These are phyloP conservation scores for Annulohypoxylon maeteangense DNA, from an alignment of 495 filamentous ascomycete genomes.

Conservation along the genomic window DNA sequence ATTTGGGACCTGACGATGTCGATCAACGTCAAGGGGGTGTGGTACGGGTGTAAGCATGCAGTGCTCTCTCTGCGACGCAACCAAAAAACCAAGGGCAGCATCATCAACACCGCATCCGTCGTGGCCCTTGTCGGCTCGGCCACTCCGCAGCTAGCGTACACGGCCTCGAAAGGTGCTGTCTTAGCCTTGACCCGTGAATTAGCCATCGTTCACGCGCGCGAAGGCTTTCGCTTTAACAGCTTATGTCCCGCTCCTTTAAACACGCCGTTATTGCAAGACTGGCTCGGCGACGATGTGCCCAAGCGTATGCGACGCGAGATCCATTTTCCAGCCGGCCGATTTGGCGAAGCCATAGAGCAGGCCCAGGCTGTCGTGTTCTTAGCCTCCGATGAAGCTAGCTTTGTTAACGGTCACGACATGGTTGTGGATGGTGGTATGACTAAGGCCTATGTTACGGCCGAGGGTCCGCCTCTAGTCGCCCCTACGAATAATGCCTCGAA, in stretches of 20 bases:
- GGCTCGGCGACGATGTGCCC: constrained; percentile 86
- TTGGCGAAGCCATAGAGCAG: constrained; percentile 95
- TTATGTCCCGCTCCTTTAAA: constrained; percentile 95
- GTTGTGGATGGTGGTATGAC: constrained; percentile 97
- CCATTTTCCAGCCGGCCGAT: constrained; percentile 94
- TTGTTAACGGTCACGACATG: constrained; percentile 91
- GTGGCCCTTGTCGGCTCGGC: constrained; percentile 92
- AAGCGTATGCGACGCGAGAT: constrained; percentile 90
- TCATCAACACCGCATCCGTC: constrained; percentile 96
- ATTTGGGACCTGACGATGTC: constrained; percentile 95
- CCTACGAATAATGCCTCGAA: constrained; percentile 75
- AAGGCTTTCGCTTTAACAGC: constrained; percentile 88
- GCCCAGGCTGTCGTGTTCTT: constrained; percentile 94
- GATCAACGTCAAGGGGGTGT: constrained; percentile 99
- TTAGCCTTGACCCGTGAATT: constrained; percentile 85
- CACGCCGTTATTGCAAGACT: constrained; percentile 88
- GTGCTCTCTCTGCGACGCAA: constrained; percentile 83
- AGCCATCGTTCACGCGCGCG: constrained; percentile 84
- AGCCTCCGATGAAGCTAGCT: constrained; percentile 93
- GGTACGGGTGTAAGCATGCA: constrained; percentile 95
- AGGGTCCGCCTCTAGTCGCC: constrained; percentile 76
- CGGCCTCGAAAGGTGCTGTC: constrained; percentile 93
- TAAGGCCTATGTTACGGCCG: constrained; percentile 92
- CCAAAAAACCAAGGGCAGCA: constrained; percentile 78
- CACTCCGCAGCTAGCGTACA: constrained; percentile 96